Base-by-base conservation (phyloP, 2,329 filamentous ascomycete genomes). In the Calonectria henricotiae region DNA sequence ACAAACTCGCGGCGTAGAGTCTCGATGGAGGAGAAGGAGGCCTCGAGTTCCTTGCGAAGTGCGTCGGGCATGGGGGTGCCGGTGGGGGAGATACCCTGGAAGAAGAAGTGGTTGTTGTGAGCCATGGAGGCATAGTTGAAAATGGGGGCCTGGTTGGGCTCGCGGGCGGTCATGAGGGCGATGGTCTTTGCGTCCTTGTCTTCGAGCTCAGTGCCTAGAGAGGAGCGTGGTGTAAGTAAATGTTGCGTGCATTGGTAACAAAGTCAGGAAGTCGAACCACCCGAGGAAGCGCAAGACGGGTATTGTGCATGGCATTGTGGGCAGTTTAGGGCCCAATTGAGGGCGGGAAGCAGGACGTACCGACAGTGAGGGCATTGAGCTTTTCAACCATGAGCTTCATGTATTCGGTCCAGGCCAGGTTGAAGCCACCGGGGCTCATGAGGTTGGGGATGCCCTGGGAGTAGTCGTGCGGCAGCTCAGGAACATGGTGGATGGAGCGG, bases 91-190 rank as follows among this genome's bases (percentile, higher is more conserved):
- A 85, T 80, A 79, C 87, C 83, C 75, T 89, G 82, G 88, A 96
- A 95, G 89, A 94, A 96, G 86, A 94, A 92, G 80, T 91, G 86
- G 82, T 91, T 98, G 89, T 98, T 98, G 88, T 94, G 93, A 67
- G 94, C 94, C 93, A 97, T 97, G 77, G 94, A 97, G 82, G 96
- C 96, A 82, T 97, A 90, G 89, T 98, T 99, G 91, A 99, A 99
- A 81, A 92, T 86, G 76, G 92, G 88, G 47, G 96, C 96, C 73
- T 89, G 87, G 75, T 88, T 87, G 51, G 96, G 92, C 79, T 96
- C 90, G 82, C 95, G 94, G 70, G 96, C 93, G 69, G 92, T 92
- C 79, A 90, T 87, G 79, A 96, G 87, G 79, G 93, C 84, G 79
- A 98, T 91, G 55, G 90, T 86, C 82, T 93, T 91, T 71, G 90